These are phyloP conservation scores for Aquanectria penicillioides DNA, from an alignment of 2,329 filamentous ascomycete genomes.

Conservation along the genomic window DNA sequence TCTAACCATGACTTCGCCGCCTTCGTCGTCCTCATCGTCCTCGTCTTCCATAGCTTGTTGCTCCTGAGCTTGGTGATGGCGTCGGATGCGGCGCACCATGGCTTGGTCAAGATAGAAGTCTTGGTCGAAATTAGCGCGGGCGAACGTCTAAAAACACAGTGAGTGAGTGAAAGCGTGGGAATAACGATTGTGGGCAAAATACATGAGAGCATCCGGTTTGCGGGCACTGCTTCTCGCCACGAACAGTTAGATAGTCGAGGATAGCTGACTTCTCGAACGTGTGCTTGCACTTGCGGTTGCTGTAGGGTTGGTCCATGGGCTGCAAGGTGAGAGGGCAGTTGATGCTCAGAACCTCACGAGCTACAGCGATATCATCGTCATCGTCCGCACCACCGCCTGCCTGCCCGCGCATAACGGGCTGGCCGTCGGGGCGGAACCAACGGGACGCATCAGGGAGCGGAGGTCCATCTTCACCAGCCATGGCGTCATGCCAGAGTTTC, in stretches of 20 bases:
- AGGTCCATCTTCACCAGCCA: conserved; percentile 59
- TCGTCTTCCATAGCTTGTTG: conserved; percentile 57
- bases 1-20: conserved; percentile 39
- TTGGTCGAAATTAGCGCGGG: conserved; percentile 45
- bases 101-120: conserved; percentile 68
- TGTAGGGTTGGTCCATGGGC: conserved; percentile 73
- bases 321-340: conserved; percentile 76
- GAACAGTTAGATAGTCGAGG: conserved; percentile 60
- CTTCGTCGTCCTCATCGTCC: conserved; percentile 37
- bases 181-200: not conserved
- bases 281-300: conserved; percentile 74
- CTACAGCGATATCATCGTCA: conserved; percentile 76
- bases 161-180: not conserved
- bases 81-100: conserved; percentile 67
- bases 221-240: conserved; percentile 65
- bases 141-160: conserved; percentile 54
- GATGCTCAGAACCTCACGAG: conserved; percentile 70
- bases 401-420: conserved; percentile 50
- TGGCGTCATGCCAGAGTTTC: conserved; percentile 65
- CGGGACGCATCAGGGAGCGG: conserved; percentile 62
- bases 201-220: conserved; percentile 71
- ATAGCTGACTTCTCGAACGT: conserved; percentile 76
- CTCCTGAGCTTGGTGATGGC: conserved; percentile 57
- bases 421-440: conserved; percentile 63
- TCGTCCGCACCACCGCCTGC: conserved; percentile 57